These are phyloP conservation scores for Babesia ovis DNA, from an alignment of 169 alveolate species.

Conservation along the genomic window DNA sequence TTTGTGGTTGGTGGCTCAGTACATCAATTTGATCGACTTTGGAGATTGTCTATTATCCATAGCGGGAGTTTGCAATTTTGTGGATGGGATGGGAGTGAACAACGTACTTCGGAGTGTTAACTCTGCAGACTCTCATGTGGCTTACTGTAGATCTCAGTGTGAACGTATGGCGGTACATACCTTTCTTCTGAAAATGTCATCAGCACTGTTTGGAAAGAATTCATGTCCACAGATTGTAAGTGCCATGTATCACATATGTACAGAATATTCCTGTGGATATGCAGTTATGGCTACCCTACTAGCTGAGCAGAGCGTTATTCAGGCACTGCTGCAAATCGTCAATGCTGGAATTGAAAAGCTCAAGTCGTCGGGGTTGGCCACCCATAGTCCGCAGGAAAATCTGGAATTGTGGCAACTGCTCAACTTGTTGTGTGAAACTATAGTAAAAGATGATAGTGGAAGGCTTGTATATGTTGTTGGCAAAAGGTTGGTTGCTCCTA, in stretches of 20 bases:
- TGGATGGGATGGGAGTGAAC: constrained; percentile 14
- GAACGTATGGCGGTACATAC: constrained; percentile 33
- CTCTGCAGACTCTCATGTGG: constrained; percentile 6
- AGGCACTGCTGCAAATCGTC: constrained; percentile 9
- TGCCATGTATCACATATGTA: constrained; percentile 20
- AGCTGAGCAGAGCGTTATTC: constrained; percentile 14
- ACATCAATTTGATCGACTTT: constrained; percentile 34
- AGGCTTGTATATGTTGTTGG: constrained; percentile 30
- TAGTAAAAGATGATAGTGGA: constrained; percentile 35
- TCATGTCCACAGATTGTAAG: constrained; percentile 35
- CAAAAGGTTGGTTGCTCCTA: constrained; percentile 1
- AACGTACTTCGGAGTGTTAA: constrained; percentile 18
- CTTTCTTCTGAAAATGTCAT: constrained; percentile 16
- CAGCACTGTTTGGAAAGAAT: constrained; percentile 6
- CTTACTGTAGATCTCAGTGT: constrained; percentile 1
- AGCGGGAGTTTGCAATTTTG: constrained; percentile 18
- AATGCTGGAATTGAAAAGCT: background rate
- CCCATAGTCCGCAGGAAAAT: constrained; percentile 12
- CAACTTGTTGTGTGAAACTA: background rate
- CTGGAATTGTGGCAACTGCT: constrained; percentile 35
- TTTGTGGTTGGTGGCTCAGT: constrained; percentile 31
- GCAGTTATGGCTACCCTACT: constrained; percentile 1
- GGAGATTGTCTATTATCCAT: constrained; percentile 14
- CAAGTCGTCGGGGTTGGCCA: background rate
- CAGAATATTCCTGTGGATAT: constrained; percentile 12